Base-by-base conservation (phyloP, 1,284 basidiomycete genomes). In the Moniliophthora roreri region DNA sequence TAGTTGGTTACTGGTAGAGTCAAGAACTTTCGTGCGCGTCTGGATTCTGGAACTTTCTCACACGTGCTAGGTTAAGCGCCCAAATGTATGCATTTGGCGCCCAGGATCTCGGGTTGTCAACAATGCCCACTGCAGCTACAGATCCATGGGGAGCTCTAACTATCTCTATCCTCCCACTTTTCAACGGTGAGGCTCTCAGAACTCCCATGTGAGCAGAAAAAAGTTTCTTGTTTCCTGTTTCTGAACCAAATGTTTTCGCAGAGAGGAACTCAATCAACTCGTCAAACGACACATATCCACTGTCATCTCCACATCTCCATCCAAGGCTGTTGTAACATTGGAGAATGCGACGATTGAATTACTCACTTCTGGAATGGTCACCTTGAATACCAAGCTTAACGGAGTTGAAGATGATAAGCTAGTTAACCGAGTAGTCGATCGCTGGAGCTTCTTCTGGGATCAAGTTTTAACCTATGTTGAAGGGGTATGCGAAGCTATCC, bases 361-460 rank as follows among this genome's bases (percentile, higher is more conserved):
- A 44, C 87, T 96, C 49, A 81, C 84, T 0, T 84, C 86, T 1
- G 96, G 96, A 9, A 96, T 96, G 87, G 80, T 94, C 54, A 98
- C 95, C 0, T 79, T 98, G 38, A 93, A 92, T 57, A 84, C 92
- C 0, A 95, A 93, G 66, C 79, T 98, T 8, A 76, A 75, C 9
- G 82, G 78, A 4, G 72, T 89, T 23, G 87, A 88, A 26, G 91
- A 94, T 44, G 82, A 87, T 44, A 81, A 85, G 60, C 78, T 98
- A 4, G 72, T 95, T 15, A 75, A 76, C 1, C 79, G 91, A 8
- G 77, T 96, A 9, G 91, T 93, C 1, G 93, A 96, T 60, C 79
- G 91, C 13, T 98, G 95, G 95, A 82, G 80, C 5, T 95, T 96
- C 75, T 98, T 97, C 73, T 97, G 93, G 87, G 89, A 91, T 58